Base-by-base conservation (phyloP, 2,329 filamentous ascomycete species). In the Aspergillus candidus region DNA sequence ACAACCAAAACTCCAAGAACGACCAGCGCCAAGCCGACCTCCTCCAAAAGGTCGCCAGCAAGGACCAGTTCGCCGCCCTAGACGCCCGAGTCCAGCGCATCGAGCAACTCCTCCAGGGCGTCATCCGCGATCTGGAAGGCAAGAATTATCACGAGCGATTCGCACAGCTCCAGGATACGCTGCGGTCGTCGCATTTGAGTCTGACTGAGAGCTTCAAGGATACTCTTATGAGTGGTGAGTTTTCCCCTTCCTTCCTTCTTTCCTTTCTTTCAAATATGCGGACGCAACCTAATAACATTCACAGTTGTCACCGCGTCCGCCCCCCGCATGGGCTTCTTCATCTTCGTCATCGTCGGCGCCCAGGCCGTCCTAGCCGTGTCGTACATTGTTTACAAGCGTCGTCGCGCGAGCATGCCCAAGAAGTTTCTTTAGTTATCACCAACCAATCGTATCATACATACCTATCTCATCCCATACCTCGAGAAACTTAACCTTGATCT, bases 331-430 rank as follows among this genome's bases (percentile, higher is more conserved):
- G 74, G 76, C 27, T 73, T 77, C 43, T 77, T 83, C 55, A 78
- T 94, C 52, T 76, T 84, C 57, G 71, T 89, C 47, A 76, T 94
- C 46, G 72, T 95, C 44, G 82, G 78, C 13, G 80, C 87, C 51
- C 89, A 96, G 69, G 61, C 86, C 38, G 62, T 88, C 53, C 72
- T 94, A 29, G 79, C 80, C 0, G 80, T 68, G 2, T 78, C 75
- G 1, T 95, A 90, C 61, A 65, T 88, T 32, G 62, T 83, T 47
- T 95, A 95, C 70, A 94, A 94, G 77, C 78, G 82, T 56, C 82
- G 84, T 60, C 80, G 84, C 68, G 75, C 79, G 32, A 81, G 75
- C 51, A 80, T 82, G 66, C 88, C 88, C n/a, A 95, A 95, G 77
- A 96, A 96, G 72, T 96, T 89, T 67, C 71, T 95, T 62, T 95